Evolutionary conservation across 164 flowering plant genomes (phyloP), one percentile per base, ranked within the genome.

Genomic region (Warburgia ugandensis): DNA sequence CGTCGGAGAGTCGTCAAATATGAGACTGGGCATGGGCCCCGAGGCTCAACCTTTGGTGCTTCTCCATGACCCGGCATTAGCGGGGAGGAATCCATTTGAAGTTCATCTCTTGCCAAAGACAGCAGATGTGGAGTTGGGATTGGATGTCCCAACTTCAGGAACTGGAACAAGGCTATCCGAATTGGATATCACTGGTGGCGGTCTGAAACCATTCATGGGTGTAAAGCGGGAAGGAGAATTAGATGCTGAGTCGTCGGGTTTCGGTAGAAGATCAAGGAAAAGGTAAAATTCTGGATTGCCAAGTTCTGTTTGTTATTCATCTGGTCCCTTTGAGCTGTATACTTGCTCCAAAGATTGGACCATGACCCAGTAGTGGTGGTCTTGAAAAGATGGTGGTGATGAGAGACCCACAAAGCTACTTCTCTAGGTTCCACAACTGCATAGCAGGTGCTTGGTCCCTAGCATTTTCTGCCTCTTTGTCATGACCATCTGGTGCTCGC

Each of bases 171-270:
- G 36, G 36, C 7, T 32, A 6, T 32, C 12, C 10, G 36, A 12
- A 32, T 20, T 23, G 27, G 12, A 22, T 22, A 23, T 7, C 14
- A 6, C 28, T 14, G 19, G 36, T 19, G 36, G 56, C 38, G 36
- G 14, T n/a, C n/a, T n/a, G n/a, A n/a, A n/a, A n/a, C n/a, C n/a
- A n/a, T n/a, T n/a, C n/a, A n/a, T n/a, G n/a, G n/a, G n/a, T n/a
- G n/a, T n/a, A n/a, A n/a, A n/a, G n/a, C n/a, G n/a, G n/a, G n/a
- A n/a, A n/a, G n/a, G n/a, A n/a, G n/a, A n/a, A n/a, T n/a, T n/a
- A n/a, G n/a, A n/a, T n/a, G n/a, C 36, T 11, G 47, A 53, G 30
- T 28, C 19, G 2, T 42, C 57, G 6, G 57, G 12, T 31, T 54
- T 29, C 22, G 29, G 48, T 19, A 19, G 48, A 42, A 29, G 48